Conservation (phyloP, 2,329 filamentous ascomycete genomes). For the Mycosphaerella sp. region DNA sequence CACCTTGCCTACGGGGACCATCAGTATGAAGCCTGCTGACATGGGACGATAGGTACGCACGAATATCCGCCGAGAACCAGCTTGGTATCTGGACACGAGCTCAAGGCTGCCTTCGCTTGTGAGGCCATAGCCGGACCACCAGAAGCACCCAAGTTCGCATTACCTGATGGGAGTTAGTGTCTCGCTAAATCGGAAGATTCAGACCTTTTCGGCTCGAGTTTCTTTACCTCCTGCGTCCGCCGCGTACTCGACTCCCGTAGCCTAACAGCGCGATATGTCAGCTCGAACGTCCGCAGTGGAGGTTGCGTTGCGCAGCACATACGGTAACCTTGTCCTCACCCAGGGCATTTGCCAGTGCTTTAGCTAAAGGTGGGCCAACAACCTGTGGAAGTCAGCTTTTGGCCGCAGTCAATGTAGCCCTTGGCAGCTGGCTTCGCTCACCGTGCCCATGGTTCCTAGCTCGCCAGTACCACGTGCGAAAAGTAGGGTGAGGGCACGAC, state of each 20-base stretch:
- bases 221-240: slow-evolving; percentile 17
- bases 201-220: background rate
- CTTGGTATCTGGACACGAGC: slow-evolving; percentile 21
- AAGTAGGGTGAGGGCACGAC: slow-evolving; percentile 44
- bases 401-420: background rate
- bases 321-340: slow-evolving; percentile 20
- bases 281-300: background rate
- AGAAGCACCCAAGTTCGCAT: slow-evolving; percentile 21
- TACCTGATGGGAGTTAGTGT: slow-evolving; percentile 7
- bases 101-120: slow-evolving; percentile 12
- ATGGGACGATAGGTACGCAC: slow-evolving; percentile 1
- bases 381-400: slow-evolving; percentile 2
- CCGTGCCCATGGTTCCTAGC: slow-evolving; percentile 46
- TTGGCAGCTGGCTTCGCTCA: background rate
- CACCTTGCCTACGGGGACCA: background rate
- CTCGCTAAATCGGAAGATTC: background rate
- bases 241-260: slow-evolving; percentile 27
- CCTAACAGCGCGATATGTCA: background rate
- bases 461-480: slow-evolving; percentile 55
- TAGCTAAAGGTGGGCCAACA: slow-evolving; percentile 19
- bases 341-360: slow-evolving; percentile 14
- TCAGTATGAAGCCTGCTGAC: background rate
- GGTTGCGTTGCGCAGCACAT: background rate
- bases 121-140: slow-evolving; percentile 20
- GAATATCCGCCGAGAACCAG: slow-evolving; percentile 21